Conservation (phyloP, 176 grass and related monocot species). For the Juncus effusus region DNA sequence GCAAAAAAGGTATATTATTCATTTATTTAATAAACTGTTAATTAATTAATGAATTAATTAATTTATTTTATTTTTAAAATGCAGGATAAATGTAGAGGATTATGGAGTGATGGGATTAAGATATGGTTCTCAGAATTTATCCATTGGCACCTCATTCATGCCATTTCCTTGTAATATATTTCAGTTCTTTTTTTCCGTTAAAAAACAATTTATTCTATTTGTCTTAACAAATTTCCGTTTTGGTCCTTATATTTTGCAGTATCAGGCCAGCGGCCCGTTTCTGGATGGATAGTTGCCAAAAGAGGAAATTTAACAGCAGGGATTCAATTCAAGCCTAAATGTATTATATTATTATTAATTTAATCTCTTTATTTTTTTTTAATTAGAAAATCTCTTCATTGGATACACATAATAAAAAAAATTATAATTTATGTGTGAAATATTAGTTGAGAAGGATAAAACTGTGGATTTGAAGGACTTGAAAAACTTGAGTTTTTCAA, state of each 20-base stretch:
- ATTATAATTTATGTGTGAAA: not conserved
- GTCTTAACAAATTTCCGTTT: conserved; percentile 23
- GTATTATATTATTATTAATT: conserved; percentile 41
- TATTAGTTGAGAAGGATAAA: conserved; percentile 46
- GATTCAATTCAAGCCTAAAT: conserved; percentile 57
- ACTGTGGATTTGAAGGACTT: conserved; percentile 31
- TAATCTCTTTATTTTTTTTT: not conserved
- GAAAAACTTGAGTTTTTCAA: conserved; percentile 82
- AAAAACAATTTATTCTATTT: conserved; percentile 14
- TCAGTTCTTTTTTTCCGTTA: conserved; percentile 5
- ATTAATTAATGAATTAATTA: not conserved
- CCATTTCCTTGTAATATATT: conserved; percentile 61
- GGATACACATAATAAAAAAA: not conserved
- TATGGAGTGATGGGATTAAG: conserved; percentile 68
- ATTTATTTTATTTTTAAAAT: conserved; percentile 23
- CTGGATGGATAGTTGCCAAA: conserved; percentile 72
- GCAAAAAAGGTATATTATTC: conserved; percentile 51
- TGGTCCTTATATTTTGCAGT: conserved; percentile 40
- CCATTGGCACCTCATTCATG: conserved; percentile 69
- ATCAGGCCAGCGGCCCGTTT: conserved; percentile 45
- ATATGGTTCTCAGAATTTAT: conserved; percentile 93
- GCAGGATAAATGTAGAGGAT: conserved; percentile 67
- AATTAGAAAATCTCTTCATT: not conserved
- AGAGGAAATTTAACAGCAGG: conserved; percentile 65
- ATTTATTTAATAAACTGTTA: no score